A percentile compares a stretch with the other conserved stretches of the same genome.
These are phyloP conservation scores for Xeromyces bisporus DNA, from an alignment of 495 filamentous ascomycete genomes.

Conservation along the genomic window DNA sequence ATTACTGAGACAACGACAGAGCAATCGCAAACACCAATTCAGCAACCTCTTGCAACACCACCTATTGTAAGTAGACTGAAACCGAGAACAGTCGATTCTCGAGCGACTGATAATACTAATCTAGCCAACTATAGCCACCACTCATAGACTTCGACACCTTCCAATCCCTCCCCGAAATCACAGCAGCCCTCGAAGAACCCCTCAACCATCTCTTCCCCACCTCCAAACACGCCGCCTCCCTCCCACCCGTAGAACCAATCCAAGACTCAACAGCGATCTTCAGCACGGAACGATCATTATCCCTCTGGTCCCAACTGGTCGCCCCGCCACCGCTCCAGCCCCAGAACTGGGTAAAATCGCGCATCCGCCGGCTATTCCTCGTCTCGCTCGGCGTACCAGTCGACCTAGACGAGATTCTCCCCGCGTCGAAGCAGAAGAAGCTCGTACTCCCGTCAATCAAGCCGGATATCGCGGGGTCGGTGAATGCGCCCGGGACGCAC, in stretches of 20 bases:
- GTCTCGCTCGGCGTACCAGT: constrained; percentile 92
- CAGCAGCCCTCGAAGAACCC: constrained; percentile 27
- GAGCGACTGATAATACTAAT: background rate
- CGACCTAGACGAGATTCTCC: constrained; percentile 92
- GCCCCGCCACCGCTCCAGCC: constrained; percentile 89
- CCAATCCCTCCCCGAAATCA: constrained; percentile 32
- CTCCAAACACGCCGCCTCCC: constrained; percentile 22
- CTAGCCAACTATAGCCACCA: constrained; percentile 35
- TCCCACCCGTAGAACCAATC: constrained; percentile 28
- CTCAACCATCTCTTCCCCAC: constrained; percentile 39
- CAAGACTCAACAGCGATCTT: constrained; percentile 30
- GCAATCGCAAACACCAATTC: constrained; percentile 5
- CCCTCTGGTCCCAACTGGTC: constrained; percentile 91
- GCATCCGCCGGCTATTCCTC: constrained; percentile 88
- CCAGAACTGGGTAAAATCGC: constrained; percentile 93
- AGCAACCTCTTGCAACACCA: constrained; percentile 22
- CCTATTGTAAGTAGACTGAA: constrained; percentile 31
- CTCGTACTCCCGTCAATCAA: constrained; percentile 79
- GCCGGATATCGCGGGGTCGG: constrained; percentile 21
- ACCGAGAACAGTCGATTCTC: constrained; percentile 1
- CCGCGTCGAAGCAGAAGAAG: constrained; percentile 94
- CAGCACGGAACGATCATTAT: constrained; percentile 50
- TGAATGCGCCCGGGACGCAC: constrained; percentile 15
- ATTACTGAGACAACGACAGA: constrained; percentile 15
- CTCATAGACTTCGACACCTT: constrained; percentile 57